Evolutionary conservation across 345 rosid species (phyloP), one percentile per base, ranked within the genome.

Genomic region (Hirschfeldia incana): DNA sequence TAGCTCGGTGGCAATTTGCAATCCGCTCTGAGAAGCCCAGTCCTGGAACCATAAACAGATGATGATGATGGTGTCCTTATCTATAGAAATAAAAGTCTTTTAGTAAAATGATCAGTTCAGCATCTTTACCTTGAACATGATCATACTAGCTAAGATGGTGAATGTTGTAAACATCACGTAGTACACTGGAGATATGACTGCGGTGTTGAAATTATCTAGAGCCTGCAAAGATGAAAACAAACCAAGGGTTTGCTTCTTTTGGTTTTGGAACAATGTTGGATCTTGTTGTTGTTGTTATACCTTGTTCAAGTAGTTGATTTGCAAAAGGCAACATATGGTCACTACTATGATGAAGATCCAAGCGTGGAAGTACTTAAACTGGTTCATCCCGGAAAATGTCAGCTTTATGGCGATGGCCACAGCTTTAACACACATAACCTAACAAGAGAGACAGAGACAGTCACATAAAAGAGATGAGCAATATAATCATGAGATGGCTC

Each of bases 371-470:
- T 84, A 89, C 4, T 44, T 75, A 59, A 92, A 88, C 72, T 92
- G 97, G 80, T 92, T 92, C 72, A 53, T 65, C 79, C 96, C 97
- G 0, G 85, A 69, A 76, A 89, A 89, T 2, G 89, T 82, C 72
- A 92, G 85, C 89, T 92, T 92, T 70, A 92, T 74, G 46, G 96
- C 96, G 65, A 92, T 92, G 44, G 87, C 90, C 61, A 92, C 78
- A 8, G 93, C 94, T 82, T 91, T 92, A 10, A 92, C 97, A 69
- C 91, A 81, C 96, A 92, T 91, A 27, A 89, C 97, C 96, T 92
- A 74, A 67, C 10, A 10, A 65, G 3, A 72, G 67, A 33, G 7
- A 33, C 60, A 84, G 1, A 69, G 65, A 33, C 37, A 69, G 6
- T 6, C 8, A 30, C 33, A 58, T 10, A 49, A 60, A 93, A 87